These are phyloP conservation scores for Mortierella sp. DNA, from an alignment of 371 early-diverging fungal species.

Conservation along the genomic window DNA sequence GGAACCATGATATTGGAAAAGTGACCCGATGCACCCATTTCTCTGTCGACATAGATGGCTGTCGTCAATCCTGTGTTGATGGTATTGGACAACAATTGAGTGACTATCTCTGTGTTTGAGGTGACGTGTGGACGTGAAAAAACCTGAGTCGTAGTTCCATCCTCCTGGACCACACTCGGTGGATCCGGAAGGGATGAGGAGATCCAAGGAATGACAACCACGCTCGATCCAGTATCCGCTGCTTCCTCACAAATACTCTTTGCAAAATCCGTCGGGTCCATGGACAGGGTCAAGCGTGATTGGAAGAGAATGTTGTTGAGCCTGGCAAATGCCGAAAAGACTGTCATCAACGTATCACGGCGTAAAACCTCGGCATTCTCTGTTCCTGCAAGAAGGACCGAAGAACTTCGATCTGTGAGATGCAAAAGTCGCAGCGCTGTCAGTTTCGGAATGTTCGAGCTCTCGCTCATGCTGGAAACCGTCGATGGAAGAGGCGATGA, in stretches of 20 bases:
- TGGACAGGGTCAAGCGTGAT: constrained; percentile 39
- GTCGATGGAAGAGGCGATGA: no score
- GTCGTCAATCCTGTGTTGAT: neutral
- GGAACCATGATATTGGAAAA: neutral
- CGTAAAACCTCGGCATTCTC: constrained; percentile 63
- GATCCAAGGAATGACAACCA: constrained; percentile 58
- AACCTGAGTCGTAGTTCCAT: neutral
- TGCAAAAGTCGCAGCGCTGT: constrained; percentile 73
- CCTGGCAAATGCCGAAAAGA: constrained; percentile 76
- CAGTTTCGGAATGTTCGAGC: neutral
- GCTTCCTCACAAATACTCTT: constrained; percentile 56
- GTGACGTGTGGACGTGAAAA: neutral
- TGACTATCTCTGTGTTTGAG: neutral
- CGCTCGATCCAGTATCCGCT: constrained; percentile 34
- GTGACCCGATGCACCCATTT: neutral
- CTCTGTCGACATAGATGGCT: neutral
- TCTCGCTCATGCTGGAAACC: neutral
- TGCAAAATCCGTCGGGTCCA: constrained; percentile 57
- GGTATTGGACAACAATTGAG: neutral
- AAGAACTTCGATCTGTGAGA: constrained; percentile 74
- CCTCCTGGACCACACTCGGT: neutral
- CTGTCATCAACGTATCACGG: constrained; percentile 73
- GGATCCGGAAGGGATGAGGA: neutral
- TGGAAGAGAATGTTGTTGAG: constrained; percentile 63
- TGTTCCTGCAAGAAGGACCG: constrained; percentile 70